Evolutionary conservation across 495 filamentous ascomycete genomes (phyloP).

Genomic region (Podospora pseudocomata): DNA sequence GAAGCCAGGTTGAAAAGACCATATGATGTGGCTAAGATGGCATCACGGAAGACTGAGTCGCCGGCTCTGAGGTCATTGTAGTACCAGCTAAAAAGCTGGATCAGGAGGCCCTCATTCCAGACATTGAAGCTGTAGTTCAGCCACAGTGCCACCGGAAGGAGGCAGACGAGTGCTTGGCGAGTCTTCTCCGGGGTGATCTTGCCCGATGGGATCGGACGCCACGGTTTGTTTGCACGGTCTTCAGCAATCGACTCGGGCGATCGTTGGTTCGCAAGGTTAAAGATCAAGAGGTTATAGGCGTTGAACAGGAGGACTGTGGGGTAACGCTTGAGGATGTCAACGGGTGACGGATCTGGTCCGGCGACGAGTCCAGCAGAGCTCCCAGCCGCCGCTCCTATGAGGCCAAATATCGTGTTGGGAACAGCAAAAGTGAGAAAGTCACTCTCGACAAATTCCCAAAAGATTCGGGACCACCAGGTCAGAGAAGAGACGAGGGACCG

Average conservation of each 20-base stretch:
- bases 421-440: constrained; percentile 15
- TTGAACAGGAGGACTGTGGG: neutral
- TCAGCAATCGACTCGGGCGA: constrained; percentile 43
- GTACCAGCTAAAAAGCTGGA: constrained; percentile 44
- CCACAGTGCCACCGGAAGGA: constrained; percentile 35
- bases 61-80: constrained; percentile 54
- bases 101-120: constrained; percentile 30
- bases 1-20: constrained; percentile 34
- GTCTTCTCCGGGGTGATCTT: constrained; percentile 40
- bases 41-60: constrained; percentile 45
- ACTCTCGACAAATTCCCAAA: constrained; percentile 23
- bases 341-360: neutral
- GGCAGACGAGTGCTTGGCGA: constrained; percentile 32
- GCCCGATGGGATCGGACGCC: constrained; percentile 49
- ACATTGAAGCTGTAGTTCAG: constrained; percentile 38
- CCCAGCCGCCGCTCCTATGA: constrained; percentile 26
- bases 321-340: neutral
- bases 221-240: constrained; percentile 57
- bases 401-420: constrained; percentile 27
- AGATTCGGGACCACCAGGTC: no score
- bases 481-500: no score
- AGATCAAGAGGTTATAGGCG: neutral
- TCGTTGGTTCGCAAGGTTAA: constrained; percentile 1
- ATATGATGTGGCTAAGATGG: constrained; percentile 45
- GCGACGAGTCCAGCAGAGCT: constrained; percentile 10